Percentiles rank a stretch among this genome's conserved stretches.
Conservation (phyloP, 441 rosid species). For the Gossypium gossypioides region DNA sequence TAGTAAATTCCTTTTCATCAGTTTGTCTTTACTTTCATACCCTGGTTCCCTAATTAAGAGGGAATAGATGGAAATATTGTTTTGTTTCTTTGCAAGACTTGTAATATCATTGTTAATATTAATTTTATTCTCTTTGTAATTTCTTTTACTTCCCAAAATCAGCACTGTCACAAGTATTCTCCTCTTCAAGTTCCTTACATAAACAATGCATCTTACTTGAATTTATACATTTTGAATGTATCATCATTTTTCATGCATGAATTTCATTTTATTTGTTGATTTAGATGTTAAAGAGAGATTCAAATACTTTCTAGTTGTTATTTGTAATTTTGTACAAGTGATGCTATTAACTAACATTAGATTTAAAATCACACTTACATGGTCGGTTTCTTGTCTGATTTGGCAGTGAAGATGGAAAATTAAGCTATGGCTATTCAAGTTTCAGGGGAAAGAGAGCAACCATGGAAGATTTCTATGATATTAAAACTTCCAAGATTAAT, state of each 20-base stretch:
- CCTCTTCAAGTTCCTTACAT: background rate
- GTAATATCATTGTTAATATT: background rate
- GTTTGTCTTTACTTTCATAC: background rate
- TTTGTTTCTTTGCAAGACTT: background rate
- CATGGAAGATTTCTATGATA: slow-evolving; percentile 89
- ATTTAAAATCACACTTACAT: background rate
- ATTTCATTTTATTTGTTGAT: background rate
- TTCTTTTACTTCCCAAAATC: background rate
- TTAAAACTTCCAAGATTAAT: slow-evolving; percentile 56
- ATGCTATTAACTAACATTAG: background rate
- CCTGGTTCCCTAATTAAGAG: background rate
- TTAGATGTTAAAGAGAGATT: background rate
- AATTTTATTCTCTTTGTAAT: background rate
- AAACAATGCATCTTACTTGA: background rate
- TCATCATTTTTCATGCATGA: background rate
- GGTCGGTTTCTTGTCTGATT: slow-evolving; percentile 14
- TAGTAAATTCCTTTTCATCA: background rate
- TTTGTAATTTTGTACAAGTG: background rate
- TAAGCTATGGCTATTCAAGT: slow-evolving; percentile 93
- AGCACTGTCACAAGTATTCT: background rate
- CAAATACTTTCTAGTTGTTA: background rate
- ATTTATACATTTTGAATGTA: background rate
- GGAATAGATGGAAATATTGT: background rate
- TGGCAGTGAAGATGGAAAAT: slow-evolving; percentile 71
- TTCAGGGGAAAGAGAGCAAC: slow-evolving; percentile 91